Evolutionary conservation across 2,329 filamentous ascomycete genomes (phyloP), one percentile per base, ranked within the genome.

Genomic region (Penicillium digitatum): DNA sequence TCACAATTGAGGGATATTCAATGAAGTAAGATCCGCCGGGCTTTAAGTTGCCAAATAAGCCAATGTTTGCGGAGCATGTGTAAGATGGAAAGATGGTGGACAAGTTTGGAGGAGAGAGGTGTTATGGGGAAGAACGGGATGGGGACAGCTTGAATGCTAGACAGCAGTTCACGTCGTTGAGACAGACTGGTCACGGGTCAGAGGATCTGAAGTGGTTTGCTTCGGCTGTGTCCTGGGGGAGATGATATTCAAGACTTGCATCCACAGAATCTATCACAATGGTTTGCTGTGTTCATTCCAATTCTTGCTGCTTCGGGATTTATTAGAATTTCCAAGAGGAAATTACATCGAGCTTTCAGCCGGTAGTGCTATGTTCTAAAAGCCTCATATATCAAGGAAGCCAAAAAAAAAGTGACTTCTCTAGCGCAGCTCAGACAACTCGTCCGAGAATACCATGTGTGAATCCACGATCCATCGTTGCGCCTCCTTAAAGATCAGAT

Each of bases 381-480:
- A 20, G 5, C 2, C 6, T 8, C 26, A 8, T 5, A 8, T 8
- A 5, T 27, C 26, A 27, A 27, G 3, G 5, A 27, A 8, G 3
- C 2, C 26, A 27, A 7, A 5, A 27, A 27, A 27, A 27, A 5
- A 8, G 26, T 2, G 2, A 27, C 26, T 27, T 16, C 73, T 65
- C 59, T 65, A 68, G 0, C 67, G 70, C 57, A 74, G 62, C 59
- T 74, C 71, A 0, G 48, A 53, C 0, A 70, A 70, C 48, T 70
- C 70, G 47, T 74, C 75, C 71, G 71, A 75, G 50, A 74, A 74
- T 3, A 71, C 68, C 68, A 75, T 72, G 49, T 74, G 72, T 32
- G 69, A 68, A 62, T 70, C 69, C 10, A 74, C 70, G 3, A 68
- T 68, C 4, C 72, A 74, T 52, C 64, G 65, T 72, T 2, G 58